These are phyloP conservation scores for Colletotrichum filicis DNA, from an alignment of 2,329 filamentous ascomycete species.

Conservation along the genomic window DNA sequence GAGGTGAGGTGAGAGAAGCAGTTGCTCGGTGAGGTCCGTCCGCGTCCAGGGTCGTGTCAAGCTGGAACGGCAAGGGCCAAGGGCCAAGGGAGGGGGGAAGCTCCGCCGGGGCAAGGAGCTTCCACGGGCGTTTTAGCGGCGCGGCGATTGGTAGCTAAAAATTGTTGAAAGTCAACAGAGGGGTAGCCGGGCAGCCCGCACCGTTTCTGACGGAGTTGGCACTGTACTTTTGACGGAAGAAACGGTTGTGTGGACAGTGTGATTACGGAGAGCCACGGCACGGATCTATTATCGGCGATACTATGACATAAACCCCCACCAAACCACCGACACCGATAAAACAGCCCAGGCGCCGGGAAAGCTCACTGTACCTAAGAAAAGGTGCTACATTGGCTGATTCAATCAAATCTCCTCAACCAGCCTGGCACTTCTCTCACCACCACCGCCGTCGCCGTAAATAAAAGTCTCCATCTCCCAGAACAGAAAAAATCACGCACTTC, in stretches of 20 bases:
- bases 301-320: conserved; percentile 35
- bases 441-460: conserved; percentile 22
- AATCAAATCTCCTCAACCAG: conserved; percentile 36
- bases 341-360: conserved; percentile 16
- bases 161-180: conserved; percentile 38
- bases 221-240: not conserved
- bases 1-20: not conserved
- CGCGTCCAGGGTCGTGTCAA: not conserved
- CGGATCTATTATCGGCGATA: conserved; percentile 32
- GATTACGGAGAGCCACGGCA: not conserved
- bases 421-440: conserved; percentile 39
- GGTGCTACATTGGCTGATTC: conserved; percentile 29
- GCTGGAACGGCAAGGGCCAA: not conserved
- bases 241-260: conserved; percentile 14
- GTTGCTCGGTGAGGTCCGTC: not conserved
- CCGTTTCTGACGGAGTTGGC: not conserved
- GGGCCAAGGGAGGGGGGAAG: conserved; percentile 1
- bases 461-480: not conserved
- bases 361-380: not conserved
- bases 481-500: conserved; percentile 43
- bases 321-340: conserved; percentile 31
- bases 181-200: conserved; percentile 30
- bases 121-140: conserved; percentile 30
- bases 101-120: conserved; percentile 26
- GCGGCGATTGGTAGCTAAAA: conserved; percentile 35